Percentiles rank a stretch among this genome's conserved stretches.
Conservation (phyloP, 2,329 filamentous ascomycete species). For the Colletotrichum neosansevieriae region DNA sequence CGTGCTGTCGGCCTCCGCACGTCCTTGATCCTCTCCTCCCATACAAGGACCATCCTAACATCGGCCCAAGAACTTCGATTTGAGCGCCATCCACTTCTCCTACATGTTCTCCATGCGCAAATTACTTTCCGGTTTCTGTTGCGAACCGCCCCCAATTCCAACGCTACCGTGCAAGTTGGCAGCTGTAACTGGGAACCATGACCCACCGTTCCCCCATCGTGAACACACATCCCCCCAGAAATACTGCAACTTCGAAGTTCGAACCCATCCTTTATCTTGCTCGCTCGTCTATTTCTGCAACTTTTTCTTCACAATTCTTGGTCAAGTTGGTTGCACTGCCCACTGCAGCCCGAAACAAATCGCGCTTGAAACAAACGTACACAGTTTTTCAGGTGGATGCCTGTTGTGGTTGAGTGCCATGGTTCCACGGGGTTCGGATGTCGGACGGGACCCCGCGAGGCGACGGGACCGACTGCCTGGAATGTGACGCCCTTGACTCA, state of each 20-base stretch:
- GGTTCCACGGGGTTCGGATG: background rate
- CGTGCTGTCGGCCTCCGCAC: background rate
- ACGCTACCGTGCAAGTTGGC: background rate
- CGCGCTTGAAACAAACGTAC: too few species aligned
- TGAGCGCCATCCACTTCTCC: background rate
- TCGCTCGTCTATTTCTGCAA: background rate
- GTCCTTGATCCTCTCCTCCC: background rate
- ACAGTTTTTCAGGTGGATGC: slow-evolving; percentile 1
- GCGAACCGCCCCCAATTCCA: background rate
- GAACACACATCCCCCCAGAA: slow-evolving; percentile 1
- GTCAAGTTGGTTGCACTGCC: background rate
- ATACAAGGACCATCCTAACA: slow-evolving; percentile 24
- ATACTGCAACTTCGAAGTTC: slow-evolving; percentile 3
- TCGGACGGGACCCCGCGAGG: slow-evolving; percentile 5
- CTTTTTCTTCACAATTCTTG: background rate
- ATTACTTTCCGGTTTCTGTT: background rate
- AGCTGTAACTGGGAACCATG: slow-evolving; percentile 12
- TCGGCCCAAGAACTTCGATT: background rate
- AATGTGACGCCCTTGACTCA: slow-evolving; percentile 3
- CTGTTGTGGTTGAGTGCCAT: slow-evolving; percentile 2
- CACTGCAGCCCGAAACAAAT: background rate
- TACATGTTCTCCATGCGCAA: background rate
- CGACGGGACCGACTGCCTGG: slow-evolving; percentile 12
- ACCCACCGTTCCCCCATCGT: background rate
- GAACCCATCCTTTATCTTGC: slow-evolving; percentile 12